Evolutionary conservation across 1,139 yeast species (phyloP).

Genomic region (Zygoascus meyerae): DNA sequence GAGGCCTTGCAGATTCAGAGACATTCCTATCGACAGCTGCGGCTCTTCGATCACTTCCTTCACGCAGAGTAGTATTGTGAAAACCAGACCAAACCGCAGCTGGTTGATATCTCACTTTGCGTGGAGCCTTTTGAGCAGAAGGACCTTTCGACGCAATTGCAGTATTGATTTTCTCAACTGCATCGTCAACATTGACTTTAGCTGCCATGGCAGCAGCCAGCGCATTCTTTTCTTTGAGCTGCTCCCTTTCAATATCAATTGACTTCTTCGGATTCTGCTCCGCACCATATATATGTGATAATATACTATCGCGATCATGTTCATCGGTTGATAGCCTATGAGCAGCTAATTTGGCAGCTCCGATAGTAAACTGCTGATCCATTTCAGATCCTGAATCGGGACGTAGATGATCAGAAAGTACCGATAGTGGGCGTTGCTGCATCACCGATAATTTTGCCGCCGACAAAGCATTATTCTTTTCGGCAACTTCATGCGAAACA

Average conservation of each 20-base stretch:
- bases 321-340: neutral
- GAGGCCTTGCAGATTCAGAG: neutral
- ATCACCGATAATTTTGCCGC: slow-evolving; percentile 1
- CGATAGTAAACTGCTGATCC: slow-evolving; percentile 3
- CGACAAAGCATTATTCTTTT: slow-evolving; percentile 4
- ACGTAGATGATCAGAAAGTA: neutral
- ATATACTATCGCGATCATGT: neutral
- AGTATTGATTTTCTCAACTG: slow-evolving; percentile 20
- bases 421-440: slow-evolving; percentile 1
- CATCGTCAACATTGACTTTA: slow-evolving; percentile 19
- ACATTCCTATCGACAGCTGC: neutral
- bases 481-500: slow-evolving; percentile 5
- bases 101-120: slow-evolving; percentile 12
- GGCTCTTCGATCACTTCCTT: neutral
- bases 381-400: neutral
- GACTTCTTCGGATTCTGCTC: neutral
- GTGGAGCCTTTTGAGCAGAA: slow-evolving; percentile 12
- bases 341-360: slow-evolving; percentile 8
- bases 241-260: neutral
- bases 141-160: slow-evolving; percentile 10
- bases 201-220: slow-evolving; percentile 25
- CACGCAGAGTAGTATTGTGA: slow-evolving; percentile 4
- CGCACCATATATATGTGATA: neutral
- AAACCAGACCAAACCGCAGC: slow-evolving; percentile 20
- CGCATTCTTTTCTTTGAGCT: slow-evolving; percentile 16